phyloP scores from a whole-genome alignment of 176 grass and related monocot genomes.

The Bolboschoenus planiculmis region DNA sequence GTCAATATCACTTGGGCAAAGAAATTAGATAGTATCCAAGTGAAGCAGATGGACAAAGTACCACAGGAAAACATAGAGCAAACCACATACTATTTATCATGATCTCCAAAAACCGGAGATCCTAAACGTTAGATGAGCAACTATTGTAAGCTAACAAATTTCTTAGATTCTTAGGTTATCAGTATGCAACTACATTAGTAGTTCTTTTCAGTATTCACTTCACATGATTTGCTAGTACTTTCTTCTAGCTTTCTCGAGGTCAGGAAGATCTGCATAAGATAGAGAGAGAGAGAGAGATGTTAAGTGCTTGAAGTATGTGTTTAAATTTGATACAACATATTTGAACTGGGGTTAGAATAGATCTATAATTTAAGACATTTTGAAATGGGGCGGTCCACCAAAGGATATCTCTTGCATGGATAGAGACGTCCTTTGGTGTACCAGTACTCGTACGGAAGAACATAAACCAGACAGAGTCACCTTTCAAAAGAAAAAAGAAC shows the following conservation, averaged over 20 bases:
- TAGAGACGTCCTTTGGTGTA: neutral
- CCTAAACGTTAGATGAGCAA: neutral
- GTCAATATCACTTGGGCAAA: neutral
- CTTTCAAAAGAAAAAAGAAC: neutral
- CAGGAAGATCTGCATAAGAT: constrained; percentile 81
- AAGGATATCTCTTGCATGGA: neutral
- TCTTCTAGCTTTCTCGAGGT: constrained; percentile 85
- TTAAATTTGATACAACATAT: neutral
- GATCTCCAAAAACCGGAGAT: neutral
- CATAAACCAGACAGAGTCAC: neutral
- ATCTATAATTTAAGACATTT: neutral
- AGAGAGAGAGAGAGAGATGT: neutral
- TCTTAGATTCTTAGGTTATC: neutral
- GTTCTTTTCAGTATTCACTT: neutral
- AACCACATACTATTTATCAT: neutral
- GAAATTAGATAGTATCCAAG: neutral
- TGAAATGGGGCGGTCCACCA: neutral
- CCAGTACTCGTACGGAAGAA: neutral
- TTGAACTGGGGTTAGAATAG: neutral
- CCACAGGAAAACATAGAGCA: neutral
- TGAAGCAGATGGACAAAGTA: neutral
- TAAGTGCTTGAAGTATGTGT: neutral
- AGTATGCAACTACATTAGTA: neutral
- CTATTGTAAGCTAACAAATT: neutral
- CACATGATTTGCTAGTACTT: constrained; percentile 31